Evolutionary conservation across 169 alveolate species (phyloP).

Genomic region (Cryptosporidium tyzzeri): DNA sequence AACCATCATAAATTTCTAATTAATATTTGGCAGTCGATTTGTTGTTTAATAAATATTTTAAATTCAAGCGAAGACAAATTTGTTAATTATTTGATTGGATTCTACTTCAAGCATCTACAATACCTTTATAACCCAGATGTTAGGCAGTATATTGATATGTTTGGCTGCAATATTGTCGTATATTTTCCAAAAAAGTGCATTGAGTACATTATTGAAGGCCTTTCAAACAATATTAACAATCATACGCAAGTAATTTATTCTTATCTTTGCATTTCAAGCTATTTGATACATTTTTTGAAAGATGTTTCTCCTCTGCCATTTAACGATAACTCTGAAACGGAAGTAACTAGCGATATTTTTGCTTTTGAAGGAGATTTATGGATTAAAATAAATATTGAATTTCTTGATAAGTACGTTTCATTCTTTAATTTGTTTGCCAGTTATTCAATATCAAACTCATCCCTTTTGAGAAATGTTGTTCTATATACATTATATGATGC

Average conservation of each 20-base stretch:
- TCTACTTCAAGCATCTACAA: conserved; percentile 29
- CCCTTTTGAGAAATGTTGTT: conserved; percentile 49
- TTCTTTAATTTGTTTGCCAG: conserved; percentile 44
- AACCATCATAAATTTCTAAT: conserved; percentile 77
- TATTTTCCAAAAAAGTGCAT: conserved; percentile 39
- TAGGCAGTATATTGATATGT: conserved; percentile 67
- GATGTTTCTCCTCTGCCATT: conserved; percentile 3
- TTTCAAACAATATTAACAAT: conserved; percentile 17
- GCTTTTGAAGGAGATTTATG: conserved; percentile 6
- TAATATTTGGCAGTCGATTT: conserved; percentile 77
- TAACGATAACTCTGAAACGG: conserved; percentile 18
- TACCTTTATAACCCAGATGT: conserved; percentile 49
- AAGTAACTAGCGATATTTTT: conserved; percentile 29
- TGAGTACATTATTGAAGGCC: not conserved
- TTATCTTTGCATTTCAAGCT: conserved; percentile 42
- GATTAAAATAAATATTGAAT: conserved; percentile 6
- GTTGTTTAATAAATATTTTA: conserved; percentile 74
- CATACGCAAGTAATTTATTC: conserved; percentile 55
- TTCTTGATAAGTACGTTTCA: conserved; percentile 13
- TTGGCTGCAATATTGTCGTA: conserved; percentile 47
- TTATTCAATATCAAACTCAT: conserved; percentile 50
- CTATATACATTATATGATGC: conserved; percentile 6
- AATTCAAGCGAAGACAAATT: not conserved
- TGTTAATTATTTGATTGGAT: conserved; percentile 6
- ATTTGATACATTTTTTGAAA: conserved; percentile 29